Evolutionary conservation across 139 green algal species (phyloP), one percentile per base, ranked within the genome.

Genomic region (Auxenochlorella protothecoides): DNA sequence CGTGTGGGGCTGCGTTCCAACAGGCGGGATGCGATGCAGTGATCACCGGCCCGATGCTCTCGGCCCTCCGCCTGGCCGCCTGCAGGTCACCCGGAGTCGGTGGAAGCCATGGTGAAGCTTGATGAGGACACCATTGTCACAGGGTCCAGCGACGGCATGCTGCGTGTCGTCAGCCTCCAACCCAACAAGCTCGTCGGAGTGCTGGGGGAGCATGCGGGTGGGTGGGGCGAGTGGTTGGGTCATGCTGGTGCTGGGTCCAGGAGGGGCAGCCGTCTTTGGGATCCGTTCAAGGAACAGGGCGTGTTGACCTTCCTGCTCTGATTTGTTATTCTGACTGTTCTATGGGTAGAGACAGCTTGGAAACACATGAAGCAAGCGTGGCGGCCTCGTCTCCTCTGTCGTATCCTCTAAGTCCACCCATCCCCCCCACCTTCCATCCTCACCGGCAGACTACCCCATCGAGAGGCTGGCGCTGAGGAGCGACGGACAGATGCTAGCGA

Each of bases 61-160:
- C 27, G 27, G 1, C 27, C 27, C 27, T 44, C 27, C 27, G 1
- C 14, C 59, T 2, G 63, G 12, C 63, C 27, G 63, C 51, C 77
- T 82, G 66, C 88, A 87, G 78, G 93, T 75, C 89, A 95, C 66
- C 89, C 89, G 10, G 74, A 84, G 53, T 77, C 80, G 4, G 89
- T 98, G 8, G 89, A 95, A 53, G 83, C 88, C 0, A 68, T 98
- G 52, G 78, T 92, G 8, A 70, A 77, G 66, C 89, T 87, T 59
- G 91, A 97, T 66, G 91, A 96, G 9, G 87, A 94, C 73, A 96
- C 85, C 4, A 4, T 97, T 9, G 73, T 97, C 13, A 97, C 92
- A 0, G 93, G 90, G 62, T 89, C 77, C 72, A 84, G 76, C 44
- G 93, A 98, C 78, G 93, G 93, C 5, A 70, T 90, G 9, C 86